Evolutionary conservation across 2,329 filamentous ascomycete species (phyloP), one percentile per base, ranked within the genome.

Genomic region (Diplodia intermedia): DNA sequence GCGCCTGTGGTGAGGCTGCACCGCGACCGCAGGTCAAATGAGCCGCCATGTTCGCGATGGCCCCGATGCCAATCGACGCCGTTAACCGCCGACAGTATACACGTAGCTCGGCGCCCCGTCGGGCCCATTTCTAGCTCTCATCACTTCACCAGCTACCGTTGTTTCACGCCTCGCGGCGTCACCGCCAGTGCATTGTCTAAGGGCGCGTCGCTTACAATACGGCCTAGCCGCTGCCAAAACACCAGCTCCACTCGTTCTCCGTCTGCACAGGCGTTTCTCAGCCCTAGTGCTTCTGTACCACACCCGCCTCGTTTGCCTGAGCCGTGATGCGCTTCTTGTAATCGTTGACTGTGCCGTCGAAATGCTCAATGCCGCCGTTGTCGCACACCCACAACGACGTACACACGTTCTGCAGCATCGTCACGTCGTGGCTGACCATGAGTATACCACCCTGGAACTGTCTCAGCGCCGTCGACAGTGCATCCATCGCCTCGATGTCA

Each of bases 401-500:
- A 81, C 95, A 99, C 47, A 99, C 95, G 65, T 91, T 97, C 84
- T 97, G 93, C 79, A 99, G 80, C 93, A 99, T 97, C 0, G 95
- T 98, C 66, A 99, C 95, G 78, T 99, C 95, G 90, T 99, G 95
- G 76, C 92, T 97, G 68, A 99, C 95, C 93, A 99, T 98, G 75
- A 99, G 84, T 67, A 99, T 94, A 79, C 95, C 95, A 70, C 95
- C 95, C 82, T 97, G 87, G 82, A 98, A 99, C 71, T 90, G 88
- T 73, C 89, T 86, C 73, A 99, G 84, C 18, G 95, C 95, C 36
- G 90, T 89, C 4, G 92, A 90, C 65, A 99, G 84, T 12, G 95
- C 94, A 79, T 99, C 95, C 95, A 99, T 97, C 71, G 95, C 95
- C 80, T 99, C 95, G 74, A 99, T 98, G 88, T 99, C 95, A 75